These are phyloP conservation scores for Aspergillus pseudoviridinutans DNA, from an alignment of 2,329 filamentous ascomycete genomes.

Conservation along the genomic window DNA sequence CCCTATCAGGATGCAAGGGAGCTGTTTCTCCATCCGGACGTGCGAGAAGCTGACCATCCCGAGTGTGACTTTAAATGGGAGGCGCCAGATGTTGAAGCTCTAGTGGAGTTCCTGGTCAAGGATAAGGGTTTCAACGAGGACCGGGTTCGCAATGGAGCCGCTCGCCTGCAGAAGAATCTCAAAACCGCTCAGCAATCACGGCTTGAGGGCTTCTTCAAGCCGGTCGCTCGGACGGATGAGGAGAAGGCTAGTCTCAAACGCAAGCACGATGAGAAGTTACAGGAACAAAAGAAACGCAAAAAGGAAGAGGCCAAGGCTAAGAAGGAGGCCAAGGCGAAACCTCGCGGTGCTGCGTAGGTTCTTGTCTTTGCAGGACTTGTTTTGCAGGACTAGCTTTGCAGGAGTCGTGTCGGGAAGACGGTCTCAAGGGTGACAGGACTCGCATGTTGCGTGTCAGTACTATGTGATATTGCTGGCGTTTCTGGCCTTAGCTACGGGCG, in stretches of 20 bases:
- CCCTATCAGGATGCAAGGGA: conserved; percentile 87
- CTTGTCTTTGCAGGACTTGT: background rate
- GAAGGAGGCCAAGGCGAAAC: conserved; percentile 83
- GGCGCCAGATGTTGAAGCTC: conserved; percentile 80
- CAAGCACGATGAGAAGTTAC: conserved; percentile 88
- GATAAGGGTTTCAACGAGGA: conserved; percentile 99
- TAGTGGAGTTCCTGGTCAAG: conserved; percentile 82
- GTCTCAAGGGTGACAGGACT: background rate
- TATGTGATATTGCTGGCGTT: background rate
- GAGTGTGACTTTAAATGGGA: conserved; percentile 99
- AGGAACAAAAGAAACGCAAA: conserved; percentile 89
- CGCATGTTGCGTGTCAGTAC: background rate
- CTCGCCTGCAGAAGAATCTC: conserved; percentile 79
- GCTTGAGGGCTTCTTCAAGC: conserved; percentile 96
- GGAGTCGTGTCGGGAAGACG: background rate
- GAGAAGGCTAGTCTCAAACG: conserved; percentile 83
- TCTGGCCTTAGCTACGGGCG: background rate
- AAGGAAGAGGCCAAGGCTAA: conserved; percentile 96
- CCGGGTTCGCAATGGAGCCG: conserved; percentile 73
- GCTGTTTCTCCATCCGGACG: conserved; percentile 88
- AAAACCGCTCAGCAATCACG: conserved; percentile 88
- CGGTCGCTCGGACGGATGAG: conserved; percentile 78
- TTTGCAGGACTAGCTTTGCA: background rate
- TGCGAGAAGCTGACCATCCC: conserved; percentile 74
- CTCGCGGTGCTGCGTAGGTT: conserved; percentile 57